Conservation (phyloP, 345 rosid genomes). For the Nasturtium officinale region DNA sequence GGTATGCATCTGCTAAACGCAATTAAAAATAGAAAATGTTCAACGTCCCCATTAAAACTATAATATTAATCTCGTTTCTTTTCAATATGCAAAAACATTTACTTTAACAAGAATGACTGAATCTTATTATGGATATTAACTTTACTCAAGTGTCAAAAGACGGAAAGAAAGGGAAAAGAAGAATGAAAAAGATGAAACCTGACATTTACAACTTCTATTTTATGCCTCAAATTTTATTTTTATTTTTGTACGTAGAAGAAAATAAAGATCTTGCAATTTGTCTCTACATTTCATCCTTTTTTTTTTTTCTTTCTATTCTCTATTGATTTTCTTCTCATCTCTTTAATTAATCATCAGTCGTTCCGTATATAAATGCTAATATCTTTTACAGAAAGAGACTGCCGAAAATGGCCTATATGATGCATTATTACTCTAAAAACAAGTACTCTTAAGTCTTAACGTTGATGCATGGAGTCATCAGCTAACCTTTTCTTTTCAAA, state of each 20-base stretch:
- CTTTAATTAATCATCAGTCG: constrained; percentile 27
- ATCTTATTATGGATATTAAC: constrained; percentile 26
- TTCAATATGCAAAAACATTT: neutral
- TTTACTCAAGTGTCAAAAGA: constrained; percentile 24
- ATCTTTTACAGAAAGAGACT: constrained; percentile 36
- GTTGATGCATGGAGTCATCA: constrained; percentile 32
- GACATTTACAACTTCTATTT: constrained; percentile 27
- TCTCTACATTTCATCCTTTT: constrained; percentile 23
- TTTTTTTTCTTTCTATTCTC: constrained; percentile 4
- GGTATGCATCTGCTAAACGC: neutral
- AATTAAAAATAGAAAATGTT: neutral
- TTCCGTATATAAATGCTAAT: constrained; percentile 36
- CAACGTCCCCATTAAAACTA: neutral
- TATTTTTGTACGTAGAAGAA: neutral
- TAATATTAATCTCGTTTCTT: neutral
- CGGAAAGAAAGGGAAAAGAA: constrained; percentile 5
- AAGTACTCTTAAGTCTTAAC: constrained; percentile 18
- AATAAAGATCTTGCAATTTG: constrained; percentile 23
- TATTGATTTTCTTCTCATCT: constrained; percentile 9
- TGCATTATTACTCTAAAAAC: constrained; percentile 22
- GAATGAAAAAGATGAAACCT: constrained; percentile 32
- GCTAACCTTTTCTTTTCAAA: constrained; percentile 10
- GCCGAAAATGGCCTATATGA: constrained; percentile 24
- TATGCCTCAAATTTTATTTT: constrained; percentile 7
- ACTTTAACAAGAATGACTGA: constrained; percentile 5